Evolutionary conservation across 2,329 filamentous ascomycete species (phyloP).

Genomic region (Aspergillus thermomutatus): DNA sequence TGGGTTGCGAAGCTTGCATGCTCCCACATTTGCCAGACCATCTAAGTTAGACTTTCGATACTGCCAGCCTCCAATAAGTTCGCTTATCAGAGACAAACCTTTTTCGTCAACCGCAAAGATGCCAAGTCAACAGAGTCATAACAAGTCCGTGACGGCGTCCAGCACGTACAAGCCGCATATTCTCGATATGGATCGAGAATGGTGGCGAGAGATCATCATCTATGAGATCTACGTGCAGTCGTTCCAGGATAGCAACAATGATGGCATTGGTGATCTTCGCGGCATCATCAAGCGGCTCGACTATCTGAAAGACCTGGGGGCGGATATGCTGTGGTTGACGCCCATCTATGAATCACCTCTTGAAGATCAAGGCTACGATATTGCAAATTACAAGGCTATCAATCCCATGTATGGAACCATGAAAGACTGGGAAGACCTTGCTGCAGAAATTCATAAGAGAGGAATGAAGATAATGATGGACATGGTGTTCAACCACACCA

Average conservation of each 20-base stretch:
- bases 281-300: constrained; percentile 57
- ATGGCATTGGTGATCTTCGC: constrained; percentile 55
- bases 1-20: constrained; percentile 2
- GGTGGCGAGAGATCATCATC: constrained; percentile 61
- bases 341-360: constrained; percentile 46
- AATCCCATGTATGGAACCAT: constrained; percentile 40
- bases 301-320: constrained; percentile 51
- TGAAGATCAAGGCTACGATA: constrained; percentile 42
- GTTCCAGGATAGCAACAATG: constrained; percentile 57
- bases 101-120: not conserved
- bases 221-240: constrained; percentile 63
- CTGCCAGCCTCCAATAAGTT: not conserved
- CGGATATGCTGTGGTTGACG: constrained; percentile 36
- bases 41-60: not conserved
- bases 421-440: constrained; percentile 37
- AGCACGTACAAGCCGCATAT: constrained; percentile 10
- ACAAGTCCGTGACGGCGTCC: not conserved
- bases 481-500: constrained; percentile 41
- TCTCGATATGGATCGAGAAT: constrained; percentile 28
- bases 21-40: not conserved
- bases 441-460: constrained; percentile 31
- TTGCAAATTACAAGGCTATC: constrained; percentile 38
- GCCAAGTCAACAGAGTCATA: not conserved
- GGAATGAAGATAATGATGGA: constrained; percentile 40
- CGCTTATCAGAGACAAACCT: not conserved